These are phyloP conservation scores for Metarhizium rileyi DNA, from an alignment of 2,329 filamentous ascomycete species.

Conservation along the genomic window DNA sequence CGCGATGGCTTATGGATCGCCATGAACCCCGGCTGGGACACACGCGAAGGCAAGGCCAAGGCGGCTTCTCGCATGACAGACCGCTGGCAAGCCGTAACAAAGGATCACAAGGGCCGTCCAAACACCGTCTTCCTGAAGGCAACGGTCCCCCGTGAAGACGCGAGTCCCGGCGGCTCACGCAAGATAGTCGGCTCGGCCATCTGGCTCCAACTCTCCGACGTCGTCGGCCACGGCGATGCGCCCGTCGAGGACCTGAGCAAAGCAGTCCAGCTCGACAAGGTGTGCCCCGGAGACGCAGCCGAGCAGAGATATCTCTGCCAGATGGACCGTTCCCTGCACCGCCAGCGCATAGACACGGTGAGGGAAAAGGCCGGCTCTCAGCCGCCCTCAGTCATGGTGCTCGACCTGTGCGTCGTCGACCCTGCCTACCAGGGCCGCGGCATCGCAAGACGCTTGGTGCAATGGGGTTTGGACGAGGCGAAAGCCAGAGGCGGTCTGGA, in stretches of 20 bases:
- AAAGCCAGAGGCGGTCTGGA: constrained; percentile 30
- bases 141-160: constrained; percentile 25
- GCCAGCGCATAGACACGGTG: constrained; percentile 31
- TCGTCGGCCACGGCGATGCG: constrained; percentile 36
- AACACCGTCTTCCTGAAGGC: constrained; percentile 47
- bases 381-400: constrained; percentile 36
- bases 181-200: constrained; percentile 42
- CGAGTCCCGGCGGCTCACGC: constrained; percentile 7
- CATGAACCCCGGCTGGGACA: constrained; percentile 47
- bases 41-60: constrained; percentile 28
- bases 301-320: constrained; percentile 38
- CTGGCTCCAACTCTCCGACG: constrained; percentile 42
- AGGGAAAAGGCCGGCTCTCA: constrained; percentile 26
- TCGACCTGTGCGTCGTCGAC: constrained; percentile 43
- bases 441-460: constrained; percentile 33
- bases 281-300: constrained; percentile 32
- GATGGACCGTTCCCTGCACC: constrained; percentile 32
- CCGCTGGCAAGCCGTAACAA: constrained; percentile 29
- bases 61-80: constrained; percentile 28
- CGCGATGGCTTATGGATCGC: constrained; percentile 40
- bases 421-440: constrained; percentile 42
- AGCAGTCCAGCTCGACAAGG: constrained; percentile 20
- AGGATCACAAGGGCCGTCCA: constrained; percentile 32
- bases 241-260: constrained; percentile 23
- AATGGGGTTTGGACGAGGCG: constrained; percentile 37